Percentiles rank a stretch among this genome's conserved stretches.
phyloP scores from a whole-genome alignment of 768 basidiomycete species.

The Sarcodon sp. region DNA sequence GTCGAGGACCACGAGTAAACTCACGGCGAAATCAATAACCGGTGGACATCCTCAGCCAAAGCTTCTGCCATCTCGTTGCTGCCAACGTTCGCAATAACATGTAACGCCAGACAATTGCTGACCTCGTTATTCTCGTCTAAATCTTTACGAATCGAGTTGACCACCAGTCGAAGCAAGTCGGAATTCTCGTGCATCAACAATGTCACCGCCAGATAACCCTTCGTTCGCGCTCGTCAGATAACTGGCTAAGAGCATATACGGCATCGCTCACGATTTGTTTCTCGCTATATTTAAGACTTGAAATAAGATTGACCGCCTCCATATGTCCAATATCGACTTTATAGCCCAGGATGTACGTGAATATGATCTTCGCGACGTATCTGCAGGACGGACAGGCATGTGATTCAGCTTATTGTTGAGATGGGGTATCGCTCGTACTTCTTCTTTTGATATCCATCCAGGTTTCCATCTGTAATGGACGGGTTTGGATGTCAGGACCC shows the following conservation, averaged over 20 bases:
- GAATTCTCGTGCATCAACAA: slow-evolving; percentile 98
- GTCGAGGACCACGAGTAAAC: slow-evolving; percentile 9
- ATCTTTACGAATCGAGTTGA: slow-evolving; percentile 98
- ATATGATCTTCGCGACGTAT: slow-evolving; percentile 98
- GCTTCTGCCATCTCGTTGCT: slow-evolving; percentile 98
- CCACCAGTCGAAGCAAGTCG: slow-evolving; percentile 89
- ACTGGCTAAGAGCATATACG: neutral
- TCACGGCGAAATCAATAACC: slow-evolving; percentile 89
- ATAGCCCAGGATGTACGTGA: slow-evolving; percentile 98
- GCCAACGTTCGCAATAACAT: slow-evolving; percentile 97
- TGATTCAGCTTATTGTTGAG: neutral
- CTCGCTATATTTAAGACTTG: slow-evolving; percentile 91
- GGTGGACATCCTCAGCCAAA: slow-evolving; percentile 85
- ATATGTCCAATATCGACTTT: slow-evolving; percentile 98
- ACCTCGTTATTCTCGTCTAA: slow-evolving; percentile 90
- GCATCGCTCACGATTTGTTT: slow-evolving; percentile 81
- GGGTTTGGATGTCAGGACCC: neutral
- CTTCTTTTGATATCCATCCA: slow-evolving; percentile 88
- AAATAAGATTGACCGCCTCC: slow-evolving; percentile 98
- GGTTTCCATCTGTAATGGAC: slow-evolving; percentile 50
- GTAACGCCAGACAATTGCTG: slow-evolving; percentile 91
- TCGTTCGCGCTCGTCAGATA: neutral
- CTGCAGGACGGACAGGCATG: slow-evolving; percentile 19
- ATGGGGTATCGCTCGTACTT: slow-evolving; percentile 37
- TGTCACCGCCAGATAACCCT: slow-evolving; percentile 98